These are phyloP conservation scores for Eragrostis tef DNA, from an alignment of 202 grass and related monocot species.

Conservation along the genomic window DNA sequence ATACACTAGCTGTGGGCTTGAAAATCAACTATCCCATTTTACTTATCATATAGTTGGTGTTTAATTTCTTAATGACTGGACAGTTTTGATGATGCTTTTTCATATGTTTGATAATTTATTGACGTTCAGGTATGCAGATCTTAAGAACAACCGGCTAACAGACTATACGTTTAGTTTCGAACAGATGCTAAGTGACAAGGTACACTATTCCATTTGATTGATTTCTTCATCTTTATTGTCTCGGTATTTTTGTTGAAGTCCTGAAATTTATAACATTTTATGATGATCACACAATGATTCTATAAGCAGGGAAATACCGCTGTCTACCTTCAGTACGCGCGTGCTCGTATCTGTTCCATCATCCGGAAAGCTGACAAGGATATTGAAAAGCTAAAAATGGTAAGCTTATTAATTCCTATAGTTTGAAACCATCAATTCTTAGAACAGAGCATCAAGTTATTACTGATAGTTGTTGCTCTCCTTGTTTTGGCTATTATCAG, in stretches of 20 bases:
- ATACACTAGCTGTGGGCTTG: too few relatives aligned
- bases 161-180: slow-evolving; percentile 96
- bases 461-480: too few relatives aligned
- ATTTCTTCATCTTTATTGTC: slow-evolving; percentile 6
- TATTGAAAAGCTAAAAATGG: slow-evolving; percentile 70
- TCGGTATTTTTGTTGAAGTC: too few relatives aligned
- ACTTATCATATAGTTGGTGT: too few relatives aligned
- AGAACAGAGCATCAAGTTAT: too few relatives aligned
- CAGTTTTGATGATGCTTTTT: too few relatives aligned
- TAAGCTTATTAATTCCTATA: slow-evolving; percentile 32
- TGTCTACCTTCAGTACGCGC: slow-evolving; percentile 89
- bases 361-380: slow-evolving; percentile 83
- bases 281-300: too few relatives aligned
- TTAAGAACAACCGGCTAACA: slow-evolving; percentile 94
- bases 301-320: slow-evolving; percentile 79
- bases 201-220: slow-evolving; percentile 25
- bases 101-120: not conserved
- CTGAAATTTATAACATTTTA: not conserved
- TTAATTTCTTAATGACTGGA: too few relatives aligned
- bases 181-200: slow-evolving; percentile 95
- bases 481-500: slow-evolving; percentile 41
- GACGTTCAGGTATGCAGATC: slow-evolving; percentile 80
- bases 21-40: too few relatives aligned
- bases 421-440: slow-evolving; percentile 6
- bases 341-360: slow-evolving; percentile 95